Conservation (phyloP, 495 filamentous ascomycete species). For the Talaromyces proteolyticus region DNA sequence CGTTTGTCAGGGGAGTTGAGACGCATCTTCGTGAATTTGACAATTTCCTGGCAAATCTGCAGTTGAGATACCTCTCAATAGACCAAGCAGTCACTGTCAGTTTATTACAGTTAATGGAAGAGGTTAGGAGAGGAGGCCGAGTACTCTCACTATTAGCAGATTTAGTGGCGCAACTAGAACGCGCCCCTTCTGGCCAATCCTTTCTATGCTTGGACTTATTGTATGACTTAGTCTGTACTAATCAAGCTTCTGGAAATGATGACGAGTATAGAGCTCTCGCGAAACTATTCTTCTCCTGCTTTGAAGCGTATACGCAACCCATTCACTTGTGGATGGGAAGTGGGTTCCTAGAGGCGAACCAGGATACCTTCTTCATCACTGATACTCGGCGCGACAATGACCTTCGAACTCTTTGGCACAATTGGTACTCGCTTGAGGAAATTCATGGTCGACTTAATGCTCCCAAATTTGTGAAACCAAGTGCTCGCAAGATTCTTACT, state of each 20-base stretch:
- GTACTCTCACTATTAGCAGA: constrained; percentile 50
- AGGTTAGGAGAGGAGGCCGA: constrained; percentile 45
- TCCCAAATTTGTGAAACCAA: constrained; percentile 67
- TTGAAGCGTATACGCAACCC: constrained; percentile 74
- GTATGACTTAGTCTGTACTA: constrained; percentile 58
- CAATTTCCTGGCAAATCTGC: constrained; percentile 30
- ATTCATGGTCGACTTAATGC: constrained; percentile 50
- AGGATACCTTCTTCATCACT: constrained; percentile 70
- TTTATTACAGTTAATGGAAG: constrained; percentile 56
- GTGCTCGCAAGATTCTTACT: constrained; percentile 66
- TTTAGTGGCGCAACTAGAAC: constrained; percentile 27
- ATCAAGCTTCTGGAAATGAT: constrained; percentile 63
- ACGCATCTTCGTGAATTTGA: constrained; percentile 38
- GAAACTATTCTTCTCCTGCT: constrained; percentile 72
- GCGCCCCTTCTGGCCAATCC: constrained; percentile 22
- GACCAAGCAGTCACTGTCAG: constrained; percentile 31
- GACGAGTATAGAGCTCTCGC: constrained; percentile 54
- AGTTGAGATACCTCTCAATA: constrained; percentile 36
- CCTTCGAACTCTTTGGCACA: constrained; percentile 63
- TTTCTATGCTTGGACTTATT: constrained; percentile 68
- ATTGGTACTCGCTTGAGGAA: constrained; percentile 61
- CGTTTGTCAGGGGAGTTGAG: constrained; percentile 44
- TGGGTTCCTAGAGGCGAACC: constrained; percentile 57
- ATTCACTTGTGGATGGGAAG: constrained; percentile 81
- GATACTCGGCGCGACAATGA: constrained; percentile 52